These are phyloP conservation scores for Globisporangium viniferum DNA, from an alignment of 352 stramenopile species.

Conservation along the genomic window DNA sequence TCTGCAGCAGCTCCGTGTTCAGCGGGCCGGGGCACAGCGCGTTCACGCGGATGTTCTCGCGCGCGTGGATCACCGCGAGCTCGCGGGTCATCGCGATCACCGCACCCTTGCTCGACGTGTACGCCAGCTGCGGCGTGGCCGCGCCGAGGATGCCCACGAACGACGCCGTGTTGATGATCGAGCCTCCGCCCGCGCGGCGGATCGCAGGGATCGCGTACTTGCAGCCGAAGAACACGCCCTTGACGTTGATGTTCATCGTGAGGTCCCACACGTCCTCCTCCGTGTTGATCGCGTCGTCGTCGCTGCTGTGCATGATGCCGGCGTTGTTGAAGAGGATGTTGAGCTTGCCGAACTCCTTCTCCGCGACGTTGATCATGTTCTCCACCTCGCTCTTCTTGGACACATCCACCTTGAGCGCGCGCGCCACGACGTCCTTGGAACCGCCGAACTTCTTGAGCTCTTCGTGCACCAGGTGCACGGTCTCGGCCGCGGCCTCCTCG, in stretches of 20 bases:
- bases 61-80: slow-evolving; percentile 79
- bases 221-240: slow-evolving; percentile 87
- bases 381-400: slow-evolving; percentile 71
- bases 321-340: slow-evolving; percentile 88
- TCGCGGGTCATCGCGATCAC: slow-evolving; percentile 87
- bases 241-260: slow-evolving; percentile 88
- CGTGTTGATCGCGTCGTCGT: slow-evolving; percentile 76
- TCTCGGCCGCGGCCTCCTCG: slow-evolving; percentile 59
- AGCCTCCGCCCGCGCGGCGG: slow-evolving; percentile 71
- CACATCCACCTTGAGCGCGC: slow-evolving; percentile 62
- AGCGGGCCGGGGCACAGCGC: slow-evolving; percentile 80
- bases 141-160: slow-evolving; percentile 81
- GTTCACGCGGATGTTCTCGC: slow-evolving; percentile 88
- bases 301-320: slow-evolving; percentile 79
- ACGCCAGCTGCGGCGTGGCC: slow-evolving; percentile 84
- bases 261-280: slow-evolving; percentile 82
- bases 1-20: slow-evolving; percentile 85
- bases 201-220: slow-evolving; percentile 86
- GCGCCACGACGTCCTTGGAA: slow-evolving; percentile 41
- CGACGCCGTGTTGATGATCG: slow-evolving; percentile 88
- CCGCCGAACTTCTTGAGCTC: slow-evolving; percentile 56
- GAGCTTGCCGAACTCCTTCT: slow-evolving; percentile 77
- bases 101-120: slow-evolving; percentile 86
- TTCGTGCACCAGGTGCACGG: slow-evolving; percentile 57
- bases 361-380: slow-evolving; percentile 70